These are phyloP conservation scores for Diplodia corticola DNA, from an alignment of 2,329 filamentous ascomycete species.

Conservation along the genomic window DNA sequence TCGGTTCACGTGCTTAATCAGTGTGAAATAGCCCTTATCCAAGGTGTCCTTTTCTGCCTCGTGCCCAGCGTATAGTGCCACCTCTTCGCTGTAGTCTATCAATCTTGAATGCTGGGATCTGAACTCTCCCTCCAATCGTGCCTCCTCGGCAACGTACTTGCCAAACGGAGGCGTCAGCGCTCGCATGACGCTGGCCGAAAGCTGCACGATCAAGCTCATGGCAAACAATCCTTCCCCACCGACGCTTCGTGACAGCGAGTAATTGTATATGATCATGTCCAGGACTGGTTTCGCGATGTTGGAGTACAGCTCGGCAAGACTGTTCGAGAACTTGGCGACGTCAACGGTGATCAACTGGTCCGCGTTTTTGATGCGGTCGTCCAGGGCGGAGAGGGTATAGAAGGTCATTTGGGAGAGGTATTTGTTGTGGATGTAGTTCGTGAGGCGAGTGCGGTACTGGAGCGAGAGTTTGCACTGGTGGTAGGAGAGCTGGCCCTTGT, in stretches of 20 bases:
- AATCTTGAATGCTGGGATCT: constrained; percentile 90
- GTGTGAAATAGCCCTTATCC: constrained; percentile 97
- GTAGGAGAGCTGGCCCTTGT: constrained; percentile 71
- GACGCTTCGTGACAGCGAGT: constrained; percentile 89
- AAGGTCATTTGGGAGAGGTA: constrained; percentile 98
- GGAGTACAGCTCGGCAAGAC: constrained; percentile 89
- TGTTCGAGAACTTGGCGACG: constrained; percentile 94
- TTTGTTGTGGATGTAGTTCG: constrained; percentile 91
- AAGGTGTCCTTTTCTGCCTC: constrained; percentile 93
- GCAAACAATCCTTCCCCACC: constrained; percentile 93
- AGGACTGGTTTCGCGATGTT: constrained; percentile 93
- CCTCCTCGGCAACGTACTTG: constrained; percentile 96
- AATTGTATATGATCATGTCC: constrained; percentile 97
- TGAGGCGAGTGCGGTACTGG: constrained; percentile 88
- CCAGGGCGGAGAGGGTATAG: constrained; percentile 90
- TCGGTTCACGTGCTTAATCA: constrained; percentile 98
- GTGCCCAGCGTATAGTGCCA: constrained; percentile 88
- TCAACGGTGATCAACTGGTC: constrained; percentile 97
- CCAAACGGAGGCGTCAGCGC: constrained; percentile 94
- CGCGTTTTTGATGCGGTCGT: constrained; percentile 97
- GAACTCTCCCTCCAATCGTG: constrained; percentile 91
- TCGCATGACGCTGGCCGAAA: constrained; percentile 91
- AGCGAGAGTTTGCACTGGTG: constrained; percentile 94
- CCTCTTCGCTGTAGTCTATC: constrained; percentile 94
- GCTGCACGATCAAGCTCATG: constrained; percentile 90